Base-by-base conservation (phyloP, 768 basidiomycete genomes). In the Rossbeevera mucosa region DNA sequence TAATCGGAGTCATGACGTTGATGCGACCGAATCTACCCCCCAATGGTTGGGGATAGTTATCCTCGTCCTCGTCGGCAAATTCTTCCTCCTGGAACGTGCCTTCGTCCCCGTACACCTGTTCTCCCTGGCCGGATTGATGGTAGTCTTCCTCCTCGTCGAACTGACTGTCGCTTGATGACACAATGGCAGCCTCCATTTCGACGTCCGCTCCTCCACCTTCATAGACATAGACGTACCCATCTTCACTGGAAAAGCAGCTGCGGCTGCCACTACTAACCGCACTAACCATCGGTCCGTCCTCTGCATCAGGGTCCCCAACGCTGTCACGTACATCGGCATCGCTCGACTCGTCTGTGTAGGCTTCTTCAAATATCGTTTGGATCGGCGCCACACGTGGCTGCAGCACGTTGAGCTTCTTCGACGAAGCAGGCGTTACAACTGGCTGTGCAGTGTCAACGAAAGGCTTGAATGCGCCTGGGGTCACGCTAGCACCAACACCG, bases 1-100 rank as follows among this genome's bases (percentile, higher is more conserved):
- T 91, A 68, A 98, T 97, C 3, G 96, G 95, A 8, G 95, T 98
- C 93, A 99, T 94, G 51, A 94, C 85, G 63, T 88, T 85, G 71
- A 97, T 89, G 52, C 80, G 76, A 30, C 87, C 88, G 64, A 90
- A 88, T 24, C 89, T 80, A 16, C 88, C 85, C 14, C 85, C 86
- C 47, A 86, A 74, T 25, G 87, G 85, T 16, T 67, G 67, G 30
- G 59, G 63, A 47, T 69, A 64, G 36, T 62, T 64, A 4, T 63
- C 59, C 18, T 70, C 74, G 1, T 70, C 65, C 16, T 61, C 65
- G 12, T 64, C 68, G n/a, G 50, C 57, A 29, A 66, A 65, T 2
- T 24, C 58, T 1, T 74, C 73, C 36, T 59, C 62, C 44, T 24
- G 61, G 54, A 61, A 56, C 16, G 64, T 66, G 6, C 67, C 59